Evolutionary conservation across 1,139 yeast species (phyloP).

Genomic region (Suhomyces bokatorum): DNA sequence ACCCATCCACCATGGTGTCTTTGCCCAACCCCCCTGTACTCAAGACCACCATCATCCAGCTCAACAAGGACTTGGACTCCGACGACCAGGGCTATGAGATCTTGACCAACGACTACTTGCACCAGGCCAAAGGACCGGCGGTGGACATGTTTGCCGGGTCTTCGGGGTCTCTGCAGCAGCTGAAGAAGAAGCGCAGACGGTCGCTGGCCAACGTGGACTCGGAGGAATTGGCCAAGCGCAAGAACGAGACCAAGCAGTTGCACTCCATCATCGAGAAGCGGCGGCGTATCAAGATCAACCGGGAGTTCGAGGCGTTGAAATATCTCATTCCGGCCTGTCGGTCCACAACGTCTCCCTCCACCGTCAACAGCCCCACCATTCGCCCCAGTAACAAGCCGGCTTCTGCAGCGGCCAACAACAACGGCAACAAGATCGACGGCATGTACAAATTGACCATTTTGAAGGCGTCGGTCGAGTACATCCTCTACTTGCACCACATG

Average conservation of each 20-base stretch:
- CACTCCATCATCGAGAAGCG: conserved; percentile 82
- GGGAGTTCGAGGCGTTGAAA: conserved; percentile 81
- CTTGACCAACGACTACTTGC: conserved; percentile 38
- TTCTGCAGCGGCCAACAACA: conserved; percentile 15
- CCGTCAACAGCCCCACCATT: conserved; percentile 18
- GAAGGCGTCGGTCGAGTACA: conserved; percentile 80
- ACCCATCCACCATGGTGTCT: conserved; percentile 5
- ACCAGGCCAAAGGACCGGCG: conserved; percentile 6
- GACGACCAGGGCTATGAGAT: conserved; percentile 46
- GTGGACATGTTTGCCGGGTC: conserved; percentile 7
- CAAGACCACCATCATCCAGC: conserved; percentile 62
- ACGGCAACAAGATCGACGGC: conserved; percentile 53
- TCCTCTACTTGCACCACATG: conserved; percentile 64
- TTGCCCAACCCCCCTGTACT: conserved; percentile 62
- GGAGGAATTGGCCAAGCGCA: conserved; percentile 55
- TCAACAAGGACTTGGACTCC: conserved; percentile 49
- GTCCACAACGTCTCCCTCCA: conserved; percentile 24
- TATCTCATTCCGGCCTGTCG: conserved; percentile 79
- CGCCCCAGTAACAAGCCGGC: conserved; percentile 15
- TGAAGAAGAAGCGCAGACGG: conserved; percentile 48
- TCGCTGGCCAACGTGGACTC: conserved; percentile 47
- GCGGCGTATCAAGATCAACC: conserved; percentile 73
- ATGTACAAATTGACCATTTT: conserved; percentile 80
- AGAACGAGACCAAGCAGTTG: conserved; percentile 59
- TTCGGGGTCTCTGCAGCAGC: conserved; percentile 6